Conservation (phyloP, 2,329 filamentous ascomycete species). For the Paraphaeosphaeria sporulosa region DNA sequence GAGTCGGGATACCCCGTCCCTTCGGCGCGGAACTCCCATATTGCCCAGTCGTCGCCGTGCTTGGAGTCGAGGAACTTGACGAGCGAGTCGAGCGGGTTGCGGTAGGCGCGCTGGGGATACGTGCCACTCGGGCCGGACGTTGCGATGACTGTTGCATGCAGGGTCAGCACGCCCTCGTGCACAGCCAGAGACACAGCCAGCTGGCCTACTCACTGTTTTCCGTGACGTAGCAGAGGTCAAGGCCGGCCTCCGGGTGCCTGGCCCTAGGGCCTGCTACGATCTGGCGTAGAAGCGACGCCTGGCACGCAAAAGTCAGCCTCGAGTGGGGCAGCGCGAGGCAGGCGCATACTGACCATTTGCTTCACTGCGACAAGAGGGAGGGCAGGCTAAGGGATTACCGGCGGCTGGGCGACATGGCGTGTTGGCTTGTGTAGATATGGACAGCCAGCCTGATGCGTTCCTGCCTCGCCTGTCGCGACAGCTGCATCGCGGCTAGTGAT, state of each 20-base stretch:
- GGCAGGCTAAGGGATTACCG: conserved; percentile 3
- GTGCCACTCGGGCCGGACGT: conserved; percentile 90
- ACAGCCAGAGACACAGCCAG: conserved; percentile 50
- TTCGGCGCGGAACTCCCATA: conserved; percentile 98
- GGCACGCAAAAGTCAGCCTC: conserved; percentile 8
- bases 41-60: conserved; percentile 82
- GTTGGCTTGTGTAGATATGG: not conserved
- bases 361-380: not conserved
- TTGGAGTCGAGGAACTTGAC: conserved; percentile 87
- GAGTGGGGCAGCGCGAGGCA: not conserved
- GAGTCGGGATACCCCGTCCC: conserved; percentile 94
- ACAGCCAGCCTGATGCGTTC: conserved; percentile 3
- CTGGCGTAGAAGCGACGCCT: conserved; percentile 74
- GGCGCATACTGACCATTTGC: conserved; percentile 20
- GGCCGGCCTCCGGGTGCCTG: conserved; percentile 82
- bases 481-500: conserved; percentile 5
- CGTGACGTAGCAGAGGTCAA: conserved; percentile 96
- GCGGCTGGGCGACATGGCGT: conserved; percentile 13
- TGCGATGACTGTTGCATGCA: conserved; percentile 59
- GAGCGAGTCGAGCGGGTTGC: conserved; percentile 87
- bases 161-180: conserved; percentile 27
- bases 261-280: conserved; percentile 88
- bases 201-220: conserved; percentile 69
- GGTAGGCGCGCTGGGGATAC: conserved; percentile 90
- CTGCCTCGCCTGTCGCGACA: conserved; percentile 1